phyloP scores from a whole-genome alignment of 2,329 filamentous ascomycete genomes.

The Neofusicoccum cordaticola region DNA sequence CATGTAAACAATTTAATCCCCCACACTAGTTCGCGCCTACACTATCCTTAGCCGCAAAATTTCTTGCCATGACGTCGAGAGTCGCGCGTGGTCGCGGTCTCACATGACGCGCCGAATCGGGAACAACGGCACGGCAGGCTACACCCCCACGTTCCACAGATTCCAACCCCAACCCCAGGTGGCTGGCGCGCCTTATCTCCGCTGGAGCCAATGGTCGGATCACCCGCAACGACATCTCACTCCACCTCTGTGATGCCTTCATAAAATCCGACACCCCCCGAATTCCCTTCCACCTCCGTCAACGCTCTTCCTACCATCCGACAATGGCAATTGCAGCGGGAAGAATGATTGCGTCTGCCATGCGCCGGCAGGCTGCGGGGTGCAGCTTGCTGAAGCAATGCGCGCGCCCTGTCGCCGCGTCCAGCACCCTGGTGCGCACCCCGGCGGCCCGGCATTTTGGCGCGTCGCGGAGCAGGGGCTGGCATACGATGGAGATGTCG shows the following conservation, averaged over 20 bases:
- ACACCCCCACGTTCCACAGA: constrained; percentile 6
- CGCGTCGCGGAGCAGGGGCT: constrained; percentile 30
- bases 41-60: background rate
- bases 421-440: background rate
- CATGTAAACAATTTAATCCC: too few species aligned
- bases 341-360: background rate
- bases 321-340: background rate
- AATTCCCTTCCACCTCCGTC: background rate
- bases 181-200: background rate
- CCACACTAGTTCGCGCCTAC: too few species aligned
- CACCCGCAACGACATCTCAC: constrained; percentile 2
- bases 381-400: background rate
- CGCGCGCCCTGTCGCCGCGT: background rate
- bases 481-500: constrained; percentile 48
- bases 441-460: background rate
- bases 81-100: background rate
- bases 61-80: background rate
- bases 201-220: background rate
- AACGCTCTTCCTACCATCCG: too few species aligned
- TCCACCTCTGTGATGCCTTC: background rate
- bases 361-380: background rate
- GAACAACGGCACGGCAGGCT: background rate
- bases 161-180: background rate
- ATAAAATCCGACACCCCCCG: background rate
- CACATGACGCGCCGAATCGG: background rate